Conservation (phyloP, 306 rosid genomes). For the Inga laurina region DNA sequence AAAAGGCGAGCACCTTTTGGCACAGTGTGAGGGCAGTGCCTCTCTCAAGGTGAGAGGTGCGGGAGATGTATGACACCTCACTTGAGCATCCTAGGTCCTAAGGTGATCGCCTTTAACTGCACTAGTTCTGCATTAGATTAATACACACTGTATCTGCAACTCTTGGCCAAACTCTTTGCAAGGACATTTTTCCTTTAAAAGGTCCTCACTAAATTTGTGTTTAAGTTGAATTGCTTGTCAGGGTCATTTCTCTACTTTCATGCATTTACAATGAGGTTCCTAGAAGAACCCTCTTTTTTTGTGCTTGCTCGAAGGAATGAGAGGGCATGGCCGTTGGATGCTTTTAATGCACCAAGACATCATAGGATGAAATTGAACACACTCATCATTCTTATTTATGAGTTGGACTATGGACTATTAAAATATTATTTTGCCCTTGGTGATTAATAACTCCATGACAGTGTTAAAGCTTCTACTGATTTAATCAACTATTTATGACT, state of each 20-base stretch:
- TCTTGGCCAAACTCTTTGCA: slow-evolving; percentile 4
- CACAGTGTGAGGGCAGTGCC: not conserved
- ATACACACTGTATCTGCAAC: not conserved
- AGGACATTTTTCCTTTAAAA: not conserved
- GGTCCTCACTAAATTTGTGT: not conserved
- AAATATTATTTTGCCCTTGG: not conserved
- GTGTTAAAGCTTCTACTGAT: slow-evolving; percentile 23
- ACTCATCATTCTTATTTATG: slow-evolving; percentile 2
- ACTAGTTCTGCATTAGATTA: slow-evolving; percentile 2
- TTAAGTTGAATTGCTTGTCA: slow-evolving; percentile 2
- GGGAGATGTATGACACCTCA: not conserved
- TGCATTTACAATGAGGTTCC: not conserved
- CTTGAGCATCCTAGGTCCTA: not conserved
- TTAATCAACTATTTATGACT: slow-evolving; percentile 25
- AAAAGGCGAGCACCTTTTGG: not conserved
- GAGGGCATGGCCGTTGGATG: not conserved
- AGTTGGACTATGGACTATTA: slow-evolving; percentile 1
- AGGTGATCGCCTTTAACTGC: not conserved
- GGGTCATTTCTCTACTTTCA: not conserved
- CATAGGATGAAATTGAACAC: not conserved
- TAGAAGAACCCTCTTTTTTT: not conserved
- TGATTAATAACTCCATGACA: slow-evolving; percentile 7
- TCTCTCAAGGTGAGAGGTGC: not conserved
- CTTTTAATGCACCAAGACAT: not conserved
- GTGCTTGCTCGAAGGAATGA: not conserved